Conservation (phyloP, 2,329 filamentous ascomycete species). For the Alternaria triticimaculans region DNA sequence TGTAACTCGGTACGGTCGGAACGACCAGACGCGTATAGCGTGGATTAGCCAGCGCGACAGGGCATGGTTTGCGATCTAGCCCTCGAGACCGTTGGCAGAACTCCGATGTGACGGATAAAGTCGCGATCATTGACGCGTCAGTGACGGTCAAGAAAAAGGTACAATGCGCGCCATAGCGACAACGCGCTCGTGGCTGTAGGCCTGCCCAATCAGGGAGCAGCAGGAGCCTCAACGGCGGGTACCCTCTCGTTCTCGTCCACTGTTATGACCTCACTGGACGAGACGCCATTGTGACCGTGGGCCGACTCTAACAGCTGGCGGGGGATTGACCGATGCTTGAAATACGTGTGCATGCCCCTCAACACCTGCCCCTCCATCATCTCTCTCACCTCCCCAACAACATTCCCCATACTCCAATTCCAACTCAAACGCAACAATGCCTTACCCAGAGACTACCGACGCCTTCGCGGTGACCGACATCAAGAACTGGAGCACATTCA, state of each 20-base stretch:
- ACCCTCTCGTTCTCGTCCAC: constrained; percentile 17
- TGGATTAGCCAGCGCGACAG: not conserved
- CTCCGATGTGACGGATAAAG: constrained; percentile 7
- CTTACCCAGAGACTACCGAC: constrained; percentile 59
- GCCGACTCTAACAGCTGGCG: constrained; percentile 29
- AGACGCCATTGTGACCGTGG: constrained; percentile 22
- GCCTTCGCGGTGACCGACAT: constrained; percentile 58
- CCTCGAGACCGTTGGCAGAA: constrained; percentile 3
- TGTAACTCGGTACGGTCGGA: not conserved
- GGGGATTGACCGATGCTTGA: constrained; percentile 25
- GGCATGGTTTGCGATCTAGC: not conserved
- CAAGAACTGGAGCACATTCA: constrained; percentile 69
- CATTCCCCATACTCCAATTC: constrained; percentile 6
- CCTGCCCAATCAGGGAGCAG: constrained; percentile 5
- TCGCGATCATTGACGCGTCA: constrained; percentile 14
- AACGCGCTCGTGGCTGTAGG: not conserved
- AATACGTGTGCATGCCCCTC: constrained; percentile 38
- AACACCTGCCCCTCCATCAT: constrained; percentile 19
- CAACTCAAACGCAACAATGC: constrained; percentile 47
- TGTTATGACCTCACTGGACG: constrained; percentile 45
- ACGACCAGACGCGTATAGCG: constrained; percentile 2
- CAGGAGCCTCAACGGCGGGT: constrained; percentile 5
- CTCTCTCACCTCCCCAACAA: constrained; percentile 6
- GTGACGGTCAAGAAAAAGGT: constrained; percentile 14
- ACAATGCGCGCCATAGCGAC: constrained; percentile 6